These are phyloP conservation scores for Mycogone perniciosa DNA, from an alignment of 2,329 filamentous ascomycete species.

Conservation along the genomic window DNA sequence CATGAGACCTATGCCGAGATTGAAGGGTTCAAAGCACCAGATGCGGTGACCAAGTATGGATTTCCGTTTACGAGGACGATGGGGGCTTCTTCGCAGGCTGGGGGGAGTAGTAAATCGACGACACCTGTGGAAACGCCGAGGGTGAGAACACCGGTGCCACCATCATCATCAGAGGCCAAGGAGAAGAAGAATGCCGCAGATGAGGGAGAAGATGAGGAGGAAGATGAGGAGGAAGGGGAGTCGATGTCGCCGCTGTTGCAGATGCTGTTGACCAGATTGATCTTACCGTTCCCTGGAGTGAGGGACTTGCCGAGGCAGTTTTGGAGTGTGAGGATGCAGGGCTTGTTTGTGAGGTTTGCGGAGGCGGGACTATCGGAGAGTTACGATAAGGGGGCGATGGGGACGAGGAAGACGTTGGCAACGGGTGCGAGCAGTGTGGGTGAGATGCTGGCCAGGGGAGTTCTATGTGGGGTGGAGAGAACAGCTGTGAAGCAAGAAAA, in stretches of 20 bases:
- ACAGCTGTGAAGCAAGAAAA: background rate
- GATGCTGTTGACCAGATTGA: conserved; percentile 57
- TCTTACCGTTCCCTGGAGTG: conserved; percentile 60
- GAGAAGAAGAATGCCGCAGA: conserved; percentile 6
- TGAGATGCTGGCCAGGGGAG: conserved; percentile 61
- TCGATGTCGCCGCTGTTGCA: conserved; percentile 62
- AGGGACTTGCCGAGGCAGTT: conserved; percentile 56
- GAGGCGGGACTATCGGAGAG: conserved; percentile 70
- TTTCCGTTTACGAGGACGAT: conserved; percentile 51
- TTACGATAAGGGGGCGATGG: conserved; percentile 72
- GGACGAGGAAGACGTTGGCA: conserved; percentile 66
- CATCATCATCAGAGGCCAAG: conserved; percentile 7
- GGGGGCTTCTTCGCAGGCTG: conserved; percentile 11
- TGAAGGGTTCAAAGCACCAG: conserved; percentile 60
- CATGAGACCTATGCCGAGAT: conserved; percentile 61
- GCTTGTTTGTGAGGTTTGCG: conserved; percentile 54
- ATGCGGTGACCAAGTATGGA: conserved; percentile 61
- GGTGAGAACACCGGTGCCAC: conserved; percentile 18
- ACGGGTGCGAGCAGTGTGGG: conserved; percentile 64
- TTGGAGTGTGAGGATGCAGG: conserved; percentile 57
- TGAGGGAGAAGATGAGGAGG: conserved; percentile 11
- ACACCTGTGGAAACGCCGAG: conserved; percentile 25
- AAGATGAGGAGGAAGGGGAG: conserved; percentile 20
- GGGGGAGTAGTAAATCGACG: conserved; percentile 16
- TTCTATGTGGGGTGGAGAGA: conserved; percentile 48